A percentile compares a stretch with the other conserved stretches of the same genome.
Conservation (phyloP, 352 stramenopile species). For the Stephanocyclus meneghinianus region DNA sequence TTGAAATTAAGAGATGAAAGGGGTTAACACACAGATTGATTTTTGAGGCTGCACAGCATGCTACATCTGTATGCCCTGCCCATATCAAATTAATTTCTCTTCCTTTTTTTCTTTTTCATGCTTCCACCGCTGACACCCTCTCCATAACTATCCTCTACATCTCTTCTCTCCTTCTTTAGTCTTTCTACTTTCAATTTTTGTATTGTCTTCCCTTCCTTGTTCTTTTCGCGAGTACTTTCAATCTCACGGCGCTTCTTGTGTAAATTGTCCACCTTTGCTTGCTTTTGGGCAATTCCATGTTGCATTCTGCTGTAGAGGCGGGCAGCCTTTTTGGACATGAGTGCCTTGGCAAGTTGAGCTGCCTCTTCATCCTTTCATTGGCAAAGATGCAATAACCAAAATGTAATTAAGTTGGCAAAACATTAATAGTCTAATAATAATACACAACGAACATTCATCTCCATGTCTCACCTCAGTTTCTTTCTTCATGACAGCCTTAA, state of each 20-base stretch:
- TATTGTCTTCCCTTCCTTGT: slow-evolving; percentile 64
- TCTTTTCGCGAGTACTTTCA: slow-evolving; percentile 69
- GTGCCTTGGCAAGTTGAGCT: slow-evolving; percentile 89
- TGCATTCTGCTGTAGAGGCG: slow-evolving; percentile 87
- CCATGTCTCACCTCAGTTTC: slow-evolving; percentile 51
- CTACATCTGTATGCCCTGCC: too few relatives aligned
- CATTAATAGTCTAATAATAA: slow-evolving; percentile 11
- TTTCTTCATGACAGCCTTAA: slow-evolving; percentile 46
- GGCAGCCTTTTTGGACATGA: slow-evolving; percentile 88
- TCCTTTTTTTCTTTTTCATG: slow-evolving; percentile 73
- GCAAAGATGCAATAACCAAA: neutral
- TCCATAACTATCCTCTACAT: slow-evolving; percentile 75
- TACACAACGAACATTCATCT: neutral
- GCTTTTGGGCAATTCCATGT: slow-evolving; percentile 85
- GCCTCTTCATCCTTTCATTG: slow-evolving; percentile 78
- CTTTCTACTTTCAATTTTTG: slow-evolving; percentile 86
- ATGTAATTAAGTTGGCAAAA: neutral
- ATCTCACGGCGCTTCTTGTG: slow-evolving; percentile 71
- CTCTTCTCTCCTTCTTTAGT: slow-evolving; percentile 75
- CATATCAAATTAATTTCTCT: slow-evolving; percentile 1
- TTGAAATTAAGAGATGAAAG: too few relatives aligned
- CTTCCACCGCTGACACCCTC: slow-evolving; percentile 57
- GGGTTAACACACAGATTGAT: too few relatives aligned
- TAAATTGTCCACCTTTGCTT: slow-evolving; percentile 86
- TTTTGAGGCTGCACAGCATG: too few relatives aligned